Percentiles rank a stretch among this genome's conserved stretches.
Conservation (phyloP, 2,329 filamentous ascomycete species). For the Colletotrichum truncatum region DNA sequence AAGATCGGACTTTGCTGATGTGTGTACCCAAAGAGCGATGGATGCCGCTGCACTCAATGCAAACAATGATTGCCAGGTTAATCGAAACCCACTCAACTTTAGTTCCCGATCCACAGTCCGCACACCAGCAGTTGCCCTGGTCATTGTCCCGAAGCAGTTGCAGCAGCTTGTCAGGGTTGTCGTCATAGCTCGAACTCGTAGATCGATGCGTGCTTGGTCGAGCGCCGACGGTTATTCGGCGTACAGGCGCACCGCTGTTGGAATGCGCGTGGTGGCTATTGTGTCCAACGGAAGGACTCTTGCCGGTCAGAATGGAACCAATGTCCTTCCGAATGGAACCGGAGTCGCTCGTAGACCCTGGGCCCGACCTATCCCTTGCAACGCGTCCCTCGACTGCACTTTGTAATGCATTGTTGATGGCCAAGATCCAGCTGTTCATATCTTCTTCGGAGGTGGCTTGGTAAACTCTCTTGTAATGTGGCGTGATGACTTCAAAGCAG, state of each 20-base stretch:
- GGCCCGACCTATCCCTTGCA: slow-evolving; percentile 61
- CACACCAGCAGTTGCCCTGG: slow-evolving; percentile 92
- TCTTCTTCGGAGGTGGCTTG: slow-evolving; percentile 98
- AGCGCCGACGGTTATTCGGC: slow-evolving; percentile 91
- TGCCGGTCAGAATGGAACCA: slow-evolving; percentile 91
- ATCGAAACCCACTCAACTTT: slow-evolving; percentile 99
- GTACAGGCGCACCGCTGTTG: slow-evolving; percentile 69
- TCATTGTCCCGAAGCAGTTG: slow-evolving; percentile 90
- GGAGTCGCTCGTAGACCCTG: slow-evolving; percentile 53
- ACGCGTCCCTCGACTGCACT: slow-evolving; percentile 90
- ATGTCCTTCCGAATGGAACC: slow-evolving; percentile 81
- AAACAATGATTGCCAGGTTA: slow-evolving; percentile 94
- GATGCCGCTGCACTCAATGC: slow-evolving; percentile 98
- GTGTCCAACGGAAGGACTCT: slow-evolving; percentile 77
- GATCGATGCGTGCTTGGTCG: slow-evolving; percentile 77
- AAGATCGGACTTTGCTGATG: slow-evolving; percentile 94
- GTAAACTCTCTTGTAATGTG: slow-evolving; percentile 94
- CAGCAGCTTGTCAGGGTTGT: slow-evolving; percentile 85
- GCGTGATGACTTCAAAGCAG: slow-evolving; percentile 98
- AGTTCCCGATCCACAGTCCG: slow-evolving; percentile 88
- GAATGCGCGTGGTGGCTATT: slow-evolving; percentile 58
- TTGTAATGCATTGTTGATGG: slow-evolving; percentile 97
- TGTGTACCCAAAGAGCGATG: slow-evolving; percentile 96
- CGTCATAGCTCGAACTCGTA: slow-evolving; percentile 78
- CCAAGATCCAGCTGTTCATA: slow-evolving; percentile 95